Base-by-base conservation (phyloP, 192 early-diverging fungal species). In the Mortierella antarctica region DNA sequence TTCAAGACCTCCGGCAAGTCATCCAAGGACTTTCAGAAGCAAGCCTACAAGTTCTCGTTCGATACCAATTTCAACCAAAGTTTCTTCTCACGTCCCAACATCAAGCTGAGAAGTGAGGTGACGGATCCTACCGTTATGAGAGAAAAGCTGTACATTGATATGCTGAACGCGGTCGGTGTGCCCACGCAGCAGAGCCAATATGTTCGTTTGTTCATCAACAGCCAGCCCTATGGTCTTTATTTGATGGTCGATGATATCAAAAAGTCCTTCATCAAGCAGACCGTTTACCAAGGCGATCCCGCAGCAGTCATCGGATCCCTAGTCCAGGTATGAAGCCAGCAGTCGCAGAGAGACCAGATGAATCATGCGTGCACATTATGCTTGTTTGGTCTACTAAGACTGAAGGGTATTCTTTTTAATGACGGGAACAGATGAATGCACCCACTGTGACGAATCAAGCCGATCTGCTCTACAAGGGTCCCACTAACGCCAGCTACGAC, bases 161-260 rank as follows among this genome's bases (percentile, higher is more conserved):
- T 81, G 46, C 62, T 83, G 4, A 74, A 80, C 44, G 54, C 82
- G 8, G 66, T 70, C 7, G 63, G 65, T 52, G 18, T 85, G 15
- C 82, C 84, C 21, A 71, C 76, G 0, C 75, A 82, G 40, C 78
- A 74, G 41, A 55, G 62, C 1, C 71, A 71, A 5, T 79, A 63
- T 18, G 81, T 71, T 1, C 70, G 83, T 41, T 51, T 84, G 15
- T 74, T 80, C 50, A 48, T 86, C 3, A 86, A 86, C 57, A 70
- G 80, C 41, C 7, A 71, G 31, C 80, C 75, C 17, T 51, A 75
- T 45, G 85, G 85, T 13, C 52, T 86, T 14, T 86, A 83, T 53
- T 48, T 82, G 54, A 58, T 86, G 44, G 76, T 86, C n/a, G 85
- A 86, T 18, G 71, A 76, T 13, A 84, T 81, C 73, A 69, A 82